Base-by-base conservation (phyloP, 2,329 filamentous ascomycete genomes). In the Penicillium sp. region DNA sequence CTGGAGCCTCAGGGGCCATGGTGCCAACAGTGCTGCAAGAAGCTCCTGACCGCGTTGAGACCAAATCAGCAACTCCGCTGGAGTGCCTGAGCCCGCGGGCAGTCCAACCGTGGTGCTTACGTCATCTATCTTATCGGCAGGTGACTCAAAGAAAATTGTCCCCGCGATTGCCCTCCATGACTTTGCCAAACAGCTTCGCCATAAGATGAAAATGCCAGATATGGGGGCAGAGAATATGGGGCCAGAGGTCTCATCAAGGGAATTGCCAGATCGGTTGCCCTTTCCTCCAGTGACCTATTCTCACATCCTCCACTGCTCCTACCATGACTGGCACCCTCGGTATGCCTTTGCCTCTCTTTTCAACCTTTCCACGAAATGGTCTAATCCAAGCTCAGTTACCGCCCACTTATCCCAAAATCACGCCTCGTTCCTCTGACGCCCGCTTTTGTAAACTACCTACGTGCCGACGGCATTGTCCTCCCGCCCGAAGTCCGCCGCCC, bases 251-350 rank as follows among this genome's bases (percentile, higher is more conserved):
- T 53, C 64, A 37, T 58, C 63, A 0, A 64, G 61, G 17, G 62
- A 62, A 52, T 50, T 67, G 6, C 67, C 64, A 1, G 65, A 70
- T 53, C 70, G 67, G 12, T 80, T 91, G 17, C 86, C 86, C 20
- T 98, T 99, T 72, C 90, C 92, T 20, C 91, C 92, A 0, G 85
- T 96, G 58, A 92, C 88, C 35, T 90, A 88, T 72, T 86, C 89
- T 49, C 94, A 99, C 71, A 96, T 99, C 62, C 81, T 96, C 56
- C 90, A 97, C 77, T 99, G 94, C 78, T 96, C 95, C 43, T 97
- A 96, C 76, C 90, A 96, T 74, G 86, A 84, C 61, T 99, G 95
- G 95, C 91, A 96, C 71, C 87, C 90, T 50, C 88, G 85, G 83
- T 91, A 79, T 54, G 79, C 5, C 38, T 39, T 51, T 50, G 48